Percentiles rank a stretch among this genome's conserved stretches.
phyloP scores from a whole-genome alignment of 805 yeast genomes.

The Kazachstania psychrophila region DNA sequence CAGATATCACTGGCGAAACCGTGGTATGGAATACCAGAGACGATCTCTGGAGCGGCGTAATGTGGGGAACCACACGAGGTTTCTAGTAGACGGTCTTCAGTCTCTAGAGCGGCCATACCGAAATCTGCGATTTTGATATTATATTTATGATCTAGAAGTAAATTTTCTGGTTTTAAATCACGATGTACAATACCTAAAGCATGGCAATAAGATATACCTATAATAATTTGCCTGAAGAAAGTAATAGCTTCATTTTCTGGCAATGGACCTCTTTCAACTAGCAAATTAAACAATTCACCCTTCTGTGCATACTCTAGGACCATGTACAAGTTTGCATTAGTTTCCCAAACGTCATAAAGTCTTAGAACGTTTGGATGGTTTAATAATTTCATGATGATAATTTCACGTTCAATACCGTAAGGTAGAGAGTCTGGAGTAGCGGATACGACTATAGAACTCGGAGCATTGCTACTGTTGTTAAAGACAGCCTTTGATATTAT shows the following conservation, averaged over 20 bases:
- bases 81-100: slow-evolving; percentile 70
- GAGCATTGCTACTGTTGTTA: slow-evolving; percentile 17
- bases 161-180: slow-evolving; percentile 76
- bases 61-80: slow-evolving; percentile 98
- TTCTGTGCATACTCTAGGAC: slow-evolving; percentile 95
- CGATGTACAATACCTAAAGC: slow-evolving; percentile 82
- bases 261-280: slow-evolving; percentile 79
- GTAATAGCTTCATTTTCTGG: slow-evolving; percentile 84
- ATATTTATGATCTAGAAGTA: slow-evolving; percentile 67
- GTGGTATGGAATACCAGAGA: slow-evolving; percentile 88
- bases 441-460: slow-evolving; percentile 32
- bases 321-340: slow-evolving; percentile 69
- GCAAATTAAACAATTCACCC: slow-evolving; percentile 88
- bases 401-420: slow-evolving; percentile 80
- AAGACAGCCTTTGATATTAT: slow-evolving; percentile 83
- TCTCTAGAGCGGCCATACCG: slow-evolving; percentile 97
- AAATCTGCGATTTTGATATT: slow-evolving; percentile 96
- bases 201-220: slow-evolving; percentile 78
- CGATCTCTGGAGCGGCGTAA: slow-evolving; percentile 97
- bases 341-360: slow-evolving; percentile 81
- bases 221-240: slow-evolving; percentile 79
- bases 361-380: slow-evolving; percentile 74
- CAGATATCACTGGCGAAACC: slow-evolving; percentile 97
- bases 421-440: slow-evolving; percentile 49
- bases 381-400: slow-evolving; percentile 73